Conservation (phyloP, 768 basidiomycete species). For the Panellus pusillus region DNA sequence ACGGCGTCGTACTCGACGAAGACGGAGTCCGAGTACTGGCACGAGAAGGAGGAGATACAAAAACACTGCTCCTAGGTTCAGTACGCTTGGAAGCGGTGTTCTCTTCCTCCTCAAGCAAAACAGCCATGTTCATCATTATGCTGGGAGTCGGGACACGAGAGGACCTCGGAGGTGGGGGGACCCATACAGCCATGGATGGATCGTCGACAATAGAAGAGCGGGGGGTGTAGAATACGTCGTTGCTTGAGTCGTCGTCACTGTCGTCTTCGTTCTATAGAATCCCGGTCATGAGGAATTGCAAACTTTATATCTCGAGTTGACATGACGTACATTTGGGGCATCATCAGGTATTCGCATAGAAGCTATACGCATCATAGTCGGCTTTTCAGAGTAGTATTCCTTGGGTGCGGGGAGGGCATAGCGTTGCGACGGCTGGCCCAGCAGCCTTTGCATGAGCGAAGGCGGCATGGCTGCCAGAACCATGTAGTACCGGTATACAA, state of each 20-base stretch:
- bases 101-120: conserved; percentile 56
- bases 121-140: conserved; percentile 54
- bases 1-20: no score
- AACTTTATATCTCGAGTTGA: background rate
- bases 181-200: conserved; percentile 22
- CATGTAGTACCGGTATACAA: no score
- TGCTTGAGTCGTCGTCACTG: conserved; percentile 26
- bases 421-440: conserved; percentile 64
- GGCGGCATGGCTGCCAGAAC: conserved; percentile 41
- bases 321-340: conserved; percentile 17
- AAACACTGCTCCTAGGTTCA: conserved; percentile 10
- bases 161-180: conserved; percentile 25
- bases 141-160: conserved; percentile 31
- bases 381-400: conserved; percentile 52
- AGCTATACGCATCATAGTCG: conserved; percentile 52
- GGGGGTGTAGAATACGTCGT: conserved; percentile 63
- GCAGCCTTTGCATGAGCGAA: conserved; percentile 57
- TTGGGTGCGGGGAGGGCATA: conserved; percentile 49
- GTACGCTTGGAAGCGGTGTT: conserved; percentile 22
- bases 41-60: background rate
- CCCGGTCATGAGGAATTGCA: conserved; percentile 22
- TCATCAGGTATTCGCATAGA: conserved; percentile 21
- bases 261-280: conserved; percentile 15
- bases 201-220: conserved; percentile 43
- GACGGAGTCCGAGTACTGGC: background rate